These are phyloP conservation scores for Hortaea sp. DNA, from an alignment of 2,329 filamentous ascomycete species.

Conservation along the genomic window DNA sequence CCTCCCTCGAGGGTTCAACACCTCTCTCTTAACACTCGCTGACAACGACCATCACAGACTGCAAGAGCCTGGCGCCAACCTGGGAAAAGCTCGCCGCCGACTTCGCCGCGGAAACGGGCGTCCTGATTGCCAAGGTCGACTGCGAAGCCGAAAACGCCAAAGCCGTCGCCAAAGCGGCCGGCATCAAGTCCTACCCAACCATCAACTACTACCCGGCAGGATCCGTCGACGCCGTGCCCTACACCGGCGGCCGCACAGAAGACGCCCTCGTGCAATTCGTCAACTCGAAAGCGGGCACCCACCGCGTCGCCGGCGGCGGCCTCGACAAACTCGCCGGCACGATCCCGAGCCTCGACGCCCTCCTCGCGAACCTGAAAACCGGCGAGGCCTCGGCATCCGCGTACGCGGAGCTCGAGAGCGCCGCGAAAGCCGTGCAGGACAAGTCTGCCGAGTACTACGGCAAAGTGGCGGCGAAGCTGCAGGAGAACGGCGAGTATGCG, in stretches of 20 bases:
- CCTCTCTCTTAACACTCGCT: background rate
- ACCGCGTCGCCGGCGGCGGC: conserved; percentile 71
- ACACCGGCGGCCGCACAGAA: conserved; percentile 68
- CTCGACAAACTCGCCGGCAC: conserved; percentile 73
- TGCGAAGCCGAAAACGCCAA: conserved; percentile 83
- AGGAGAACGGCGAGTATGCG: conserved; percentile 65
- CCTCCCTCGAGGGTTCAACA: too few relatives aligned
- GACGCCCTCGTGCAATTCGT: conserved; percentile 67
- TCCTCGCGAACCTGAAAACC: conserved; percentile 60
- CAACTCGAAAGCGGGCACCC: conserved; percentile 81
- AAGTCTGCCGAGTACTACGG: conserved; percentile 87
- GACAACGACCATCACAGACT: conserved; percentile 52
- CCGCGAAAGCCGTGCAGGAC: conserved; percentile 56
- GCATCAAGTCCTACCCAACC: conserved; percentile 80
- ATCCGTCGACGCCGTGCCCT: conserved; percentile 59
- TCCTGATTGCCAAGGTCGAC: conserved; percentile 90
- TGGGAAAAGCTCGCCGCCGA: conserved; percentile 82
- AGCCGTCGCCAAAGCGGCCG: conserved; percentile 62
- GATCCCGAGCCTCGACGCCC: conserved; percentile 63
- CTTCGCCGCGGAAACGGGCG: conserved; percentile 65
- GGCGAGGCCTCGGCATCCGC: conserved; percentile 51
- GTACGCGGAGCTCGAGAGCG: conserved; percentile 61
- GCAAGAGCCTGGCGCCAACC: conserved; percentile 82
- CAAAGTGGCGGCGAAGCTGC: conserved; percentile 78
- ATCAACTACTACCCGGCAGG: conserved; percentile 96